These are phyloP conservation scores for Xanthoconium separans DNA, from an alignment of 1,284 basidiomycete genomes.

Conservation along the genomic window DNA sequence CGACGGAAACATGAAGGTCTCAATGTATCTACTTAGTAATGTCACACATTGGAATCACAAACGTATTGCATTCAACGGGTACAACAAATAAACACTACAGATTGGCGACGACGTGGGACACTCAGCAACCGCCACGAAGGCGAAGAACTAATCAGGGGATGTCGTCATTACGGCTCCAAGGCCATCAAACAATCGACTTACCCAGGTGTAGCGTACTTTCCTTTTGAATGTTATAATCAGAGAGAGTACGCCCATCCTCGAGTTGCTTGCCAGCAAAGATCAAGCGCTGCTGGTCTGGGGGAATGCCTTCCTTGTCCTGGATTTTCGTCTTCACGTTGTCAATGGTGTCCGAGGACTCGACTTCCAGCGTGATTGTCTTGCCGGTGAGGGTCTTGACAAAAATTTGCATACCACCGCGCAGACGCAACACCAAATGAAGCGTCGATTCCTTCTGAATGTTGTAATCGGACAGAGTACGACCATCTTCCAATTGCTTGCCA, in stretches of 20 bases:
- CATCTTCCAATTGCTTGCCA: conserved; percentile 79
- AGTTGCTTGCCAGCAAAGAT: conserved; percentile 81
- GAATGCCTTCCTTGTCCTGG: conserved; percentile 76
- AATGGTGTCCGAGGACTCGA: conserved; percentile 75
- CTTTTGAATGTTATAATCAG: conserved; percentile 72
- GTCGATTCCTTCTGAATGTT: conserved; percentile 77
- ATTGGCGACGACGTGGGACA: not conserved
- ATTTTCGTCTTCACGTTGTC: conserved; percentile 75
- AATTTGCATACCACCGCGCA: conserved; percentile 61
- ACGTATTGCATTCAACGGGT: not conserved
- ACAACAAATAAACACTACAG: conserved; percentile 3
- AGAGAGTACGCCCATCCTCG: conserved; percentile 65
- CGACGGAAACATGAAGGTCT: conserved; percentile 24
- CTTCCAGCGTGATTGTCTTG: conserved; percentile 80
- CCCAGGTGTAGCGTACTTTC: conserved; percentile 63
- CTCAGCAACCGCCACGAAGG: conserved; percentile 65
- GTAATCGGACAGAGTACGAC: conserved; percentile 75
- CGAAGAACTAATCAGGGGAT: conserved; percentile 56
- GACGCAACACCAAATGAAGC: conserved; percentile 53
- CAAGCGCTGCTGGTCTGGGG: conserved; percentile 71
- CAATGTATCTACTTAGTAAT: not conserved
- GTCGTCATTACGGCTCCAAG: conserved; percentile 34
- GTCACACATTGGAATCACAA: not conserved
- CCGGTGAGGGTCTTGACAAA: conserved; percentile 74
- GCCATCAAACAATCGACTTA: conserved; percentile 32